Percentiles rank a stretch among this genome's conserved stretches.
Conservation (phyloP, 2,329 filamentous ascomycete genomes). For the Xylaria multiplex region DNA sequence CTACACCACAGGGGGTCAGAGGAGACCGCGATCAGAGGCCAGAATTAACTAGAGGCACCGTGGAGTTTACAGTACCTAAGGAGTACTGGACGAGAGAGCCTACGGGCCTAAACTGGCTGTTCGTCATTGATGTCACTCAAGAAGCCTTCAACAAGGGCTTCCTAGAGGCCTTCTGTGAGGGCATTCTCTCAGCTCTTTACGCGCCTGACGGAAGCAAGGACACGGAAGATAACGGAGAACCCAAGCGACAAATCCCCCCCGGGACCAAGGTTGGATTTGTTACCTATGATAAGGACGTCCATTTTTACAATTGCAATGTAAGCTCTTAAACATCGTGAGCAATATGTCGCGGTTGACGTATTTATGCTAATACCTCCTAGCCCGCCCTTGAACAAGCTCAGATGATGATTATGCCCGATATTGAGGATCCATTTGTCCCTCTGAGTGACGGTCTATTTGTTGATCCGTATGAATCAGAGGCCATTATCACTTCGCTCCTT, state of each 20-base stretch:
- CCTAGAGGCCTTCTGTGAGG: conserved; percentile 88
- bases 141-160: conserved; percentile 93
- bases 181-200: conserved; percentile 86
- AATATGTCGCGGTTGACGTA: neutral
- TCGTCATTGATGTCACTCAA: conserved; percentile 92
- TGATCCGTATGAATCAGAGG: conserved; percentile 85
- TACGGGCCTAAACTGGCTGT: conserved; percentile 86
- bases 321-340: conserved; percentile 46
- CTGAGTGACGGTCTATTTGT: conserved; percentile 93
- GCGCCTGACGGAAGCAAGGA: conserved; percentile 68
- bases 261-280: conserved; percentile 93
- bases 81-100: conserved; percentile 98
- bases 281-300: conserved; percentile 95
- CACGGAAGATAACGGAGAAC: conserved; percentile 63
- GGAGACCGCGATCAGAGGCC: conserved; percentile 89
- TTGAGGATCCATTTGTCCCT: conserved; percentile 95
- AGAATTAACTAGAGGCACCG: conserved; percentile 89
- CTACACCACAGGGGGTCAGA: conserved; percentile 84
- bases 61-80: conserved; percentile 96
- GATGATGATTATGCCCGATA: conserved; percentile 98
- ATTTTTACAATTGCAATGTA: conserved; percentile 95
- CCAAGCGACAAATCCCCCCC: conserved; percentile 71
- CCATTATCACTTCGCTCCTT: conserved; percentile 88
- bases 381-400: conserved; percentile 84
- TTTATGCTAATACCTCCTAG: conserved; percentile 54